Conservation (phyloP, 2,329 filamentous ascomycete genomes). For the Talaromyces piceae region DNA sequence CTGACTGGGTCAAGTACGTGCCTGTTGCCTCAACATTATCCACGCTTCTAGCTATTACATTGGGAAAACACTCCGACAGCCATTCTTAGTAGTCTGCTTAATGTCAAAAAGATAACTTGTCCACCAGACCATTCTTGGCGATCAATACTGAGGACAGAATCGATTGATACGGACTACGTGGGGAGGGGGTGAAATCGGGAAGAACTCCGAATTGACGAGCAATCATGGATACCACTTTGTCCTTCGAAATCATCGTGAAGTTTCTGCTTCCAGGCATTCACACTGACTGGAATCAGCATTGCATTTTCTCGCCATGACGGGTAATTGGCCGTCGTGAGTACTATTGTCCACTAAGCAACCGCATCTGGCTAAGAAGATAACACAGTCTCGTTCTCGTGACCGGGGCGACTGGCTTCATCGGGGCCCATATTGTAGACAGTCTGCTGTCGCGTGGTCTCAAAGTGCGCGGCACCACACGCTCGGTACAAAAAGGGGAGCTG, state of each 20-base stretch:
- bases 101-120: too few relatives aligned
- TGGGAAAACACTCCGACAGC: too few relatives aligned
- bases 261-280: not conserved
- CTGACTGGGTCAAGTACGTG: too few relatives aligned
- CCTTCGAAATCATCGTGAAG: not conserved
- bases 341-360: not conserved
- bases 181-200: not conserved
- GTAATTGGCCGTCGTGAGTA: not conserved
- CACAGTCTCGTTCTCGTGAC: slow-evolving; percentile 16
- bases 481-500: slow-evolving; percentile 8
- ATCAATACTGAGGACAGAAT: not conserved
- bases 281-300: not conserved
- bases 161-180: not conserved
- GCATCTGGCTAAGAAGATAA: not conserved
- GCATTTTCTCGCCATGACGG: not conserved
- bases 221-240: too few relatives aligned
- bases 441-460: slow-evolving; percentile 12
- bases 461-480: slow-evolving; percentile 13
- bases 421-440: slow-evolving; percentile 18
- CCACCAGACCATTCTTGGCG: not conserved
- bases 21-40: too few relatives aligned
- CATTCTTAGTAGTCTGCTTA: too few relatives aligned
- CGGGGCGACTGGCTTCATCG: slow-evolving; percentile 23
- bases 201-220: not conserved
- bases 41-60: too few relatives aligned